Percentiles rank a stretch among this genome's conserved stretches.
phyloP scores from a whole-genome alignment of 331 rosid species.

The Quercus lobata region DNA sequence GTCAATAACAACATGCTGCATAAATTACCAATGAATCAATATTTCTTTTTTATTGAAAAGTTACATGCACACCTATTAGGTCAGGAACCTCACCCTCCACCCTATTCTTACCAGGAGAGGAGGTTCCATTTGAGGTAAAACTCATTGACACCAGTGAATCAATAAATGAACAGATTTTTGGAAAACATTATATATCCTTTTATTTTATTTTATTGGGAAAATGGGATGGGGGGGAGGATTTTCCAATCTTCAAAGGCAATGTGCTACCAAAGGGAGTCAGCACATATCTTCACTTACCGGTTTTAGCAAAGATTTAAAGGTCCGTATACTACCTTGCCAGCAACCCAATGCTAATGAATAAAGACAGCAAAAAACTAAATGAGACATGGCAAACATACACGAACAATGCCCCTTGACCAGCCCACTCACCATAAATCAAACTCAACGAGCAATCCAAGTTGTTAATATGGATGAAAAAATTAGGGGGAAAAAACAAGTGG shows the following conservation, averaged over 20 bases:
- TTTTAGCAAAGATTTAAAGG: background rate
- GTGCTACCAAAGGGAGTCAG: background rate
- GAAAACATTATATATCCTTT: background rate
- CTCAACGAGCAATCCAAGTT: background rate
- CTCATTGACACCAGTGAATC: background rate
- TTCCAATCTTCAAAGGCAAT: background rate
- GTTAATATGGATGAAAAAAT: background rate
- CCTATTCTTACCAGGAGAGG: background rate
- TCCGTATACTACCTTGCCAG: background rate
- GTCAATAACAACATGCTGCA: slow-evolving; percentile 71
- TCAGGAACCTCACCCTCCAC: background rate
- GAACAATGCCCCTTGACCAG: background rate
- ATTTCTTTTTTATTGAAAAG: background rate
- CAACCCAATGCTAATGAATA: background rate
- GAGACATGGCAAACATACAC: background rate
- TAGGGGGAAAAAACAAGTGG: background rate
- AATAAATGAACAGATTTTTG: background rate
- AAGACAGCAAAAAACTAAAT: background rate
- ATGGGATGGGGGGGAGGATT: background rate
- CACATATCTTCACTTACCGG: background rate
- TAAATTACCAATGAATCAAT: slow-evolving; percentile 27
- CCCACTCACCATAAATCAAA: background rate
- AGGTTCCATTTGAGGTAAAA: background rate
- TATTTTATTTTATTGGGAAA: background rate
- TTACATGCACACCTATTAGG: background rate